phyloP scores from a whole-genome alignment of 2,329 filamentous ascomycete genomes.

The Cyphellophora europaea region DNA sequence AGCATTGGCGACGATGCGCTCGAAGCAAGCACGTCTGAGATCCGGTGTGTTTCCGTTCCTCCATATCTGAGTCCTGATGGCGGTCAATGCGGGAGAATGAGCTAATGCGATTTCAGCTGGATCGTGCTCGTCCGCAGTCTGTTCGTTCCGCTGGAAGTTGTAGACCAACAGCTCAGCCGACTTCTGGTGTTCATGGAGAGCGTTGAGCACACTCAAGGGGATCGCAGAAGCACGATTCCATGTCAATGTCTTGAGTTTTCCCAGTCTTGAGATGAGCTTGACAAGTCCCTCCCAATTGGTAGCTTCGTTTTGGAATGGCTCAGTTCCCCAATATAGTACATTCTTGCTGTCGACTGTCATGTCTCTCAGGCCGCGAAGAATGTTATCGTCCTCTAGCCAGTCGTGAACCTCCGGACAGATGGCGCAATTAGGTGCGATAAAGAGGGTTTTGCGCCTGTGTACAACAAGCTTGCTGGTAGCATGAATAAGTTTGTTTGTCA shows the following conservation, averaged over 20 bases:
- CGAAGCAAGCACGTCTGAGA: conserved; percentile 2
- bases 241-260: conserved; percentile 9
- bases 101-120: conserved; percentile 2
- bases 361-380: not conserved
- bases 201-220: conserved; percentile 3
- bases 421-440: not conserved
- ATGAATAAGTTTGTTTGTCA: conserved; percentile 9
- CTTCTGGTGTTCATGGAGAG: conserved; percentile 9
- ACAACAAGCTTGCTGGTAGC: conserved; percentile 7
- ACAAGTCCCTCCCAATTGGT: not conserved
- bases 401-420: not conserved
- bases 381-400: not conserved
- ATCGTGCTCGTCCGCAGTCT: not conserved
- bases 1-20: conserved; percentile 6
- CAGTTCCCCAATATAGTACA: not conserved
- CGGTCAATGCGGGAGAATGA: not conserved
- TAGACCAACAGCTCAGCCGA: conserved; percentile 8
- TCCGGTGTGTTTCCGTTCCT: not conserved
- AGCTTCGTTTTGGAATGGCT: not conserved
- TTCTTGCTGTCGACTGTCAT: not conserved
- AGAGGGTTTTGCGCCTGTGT: conserved; percentile 7
- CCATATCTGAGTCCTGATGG: not conserved
- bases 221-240: conserved; percentile 6
- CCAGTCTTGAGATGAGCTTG: not conserved
- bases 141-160: conserved; percentile 1